Base-by-base conservation (phyloP, 2,329 filamentous ascomycete species). In the Drechslerella stenobrocha region DNA sequence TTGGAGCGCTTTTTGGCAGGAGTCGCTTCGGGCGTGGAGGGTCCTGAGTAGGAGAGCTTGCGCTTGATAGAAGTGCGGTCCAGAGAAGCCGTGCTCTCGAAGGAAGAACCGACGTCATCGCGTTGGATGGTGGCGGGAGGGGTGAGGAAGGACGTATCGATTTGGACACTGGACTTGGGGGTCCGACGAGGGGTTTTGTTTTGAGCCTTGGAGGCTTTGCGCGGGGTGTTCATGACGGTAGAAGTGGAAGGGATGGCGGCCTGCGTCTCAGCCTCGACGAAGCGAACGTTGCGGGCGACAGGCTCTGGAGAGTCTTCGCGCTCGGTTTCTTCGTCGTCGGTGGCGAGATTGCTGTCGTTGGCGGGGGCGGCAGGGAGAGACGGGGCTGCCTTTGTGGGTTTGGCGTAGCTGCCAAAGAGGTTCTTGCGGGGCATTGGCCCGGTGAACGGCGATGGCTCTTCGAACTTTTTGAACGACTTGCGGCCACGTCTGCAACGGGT, bases 271-370 rank as follows among this genome's bases (percentile, higher is more conserved):
- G 45, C 44, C 15, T 67, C 63, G 11, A 56, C 20, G 55, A 67
- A 67, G 15, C 63, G 55, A n/a, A 67, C 63, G 32, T 60, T 67
- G 45, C 63, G 55, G 13, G 28, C 22, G 1, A n/a, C 34, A 11
- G 63, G 63, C n/a, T 60, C 63, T 3, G 63, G 63, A 9, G 55
- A 59, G 11, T 67, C 63, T 37, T 67, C 63, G 22, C 63, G 63
- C 28, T 67, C 63, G 5, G 63, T 67, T 22, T 67, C 63, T 23
- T 67, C 63, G 11, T 67, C 63, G 45, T 67, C 63, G 30, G 63
- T 67, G 35, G 53, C 61, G 32, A 66, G 37, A 18, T 18, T 26
- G 34, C 40, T 32, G 11, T 30, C 20, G 28, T 58, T 40, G 1
- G 40, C 40, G 22, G 44, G 28, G 7, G 40, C 60, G 18, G 40